Evolutionary conservation across 768 basidiomycete species (phyloP), one percentile per base, ranked within the genome.

Genomic region (Leccinellum rugosiceps): DNA sequence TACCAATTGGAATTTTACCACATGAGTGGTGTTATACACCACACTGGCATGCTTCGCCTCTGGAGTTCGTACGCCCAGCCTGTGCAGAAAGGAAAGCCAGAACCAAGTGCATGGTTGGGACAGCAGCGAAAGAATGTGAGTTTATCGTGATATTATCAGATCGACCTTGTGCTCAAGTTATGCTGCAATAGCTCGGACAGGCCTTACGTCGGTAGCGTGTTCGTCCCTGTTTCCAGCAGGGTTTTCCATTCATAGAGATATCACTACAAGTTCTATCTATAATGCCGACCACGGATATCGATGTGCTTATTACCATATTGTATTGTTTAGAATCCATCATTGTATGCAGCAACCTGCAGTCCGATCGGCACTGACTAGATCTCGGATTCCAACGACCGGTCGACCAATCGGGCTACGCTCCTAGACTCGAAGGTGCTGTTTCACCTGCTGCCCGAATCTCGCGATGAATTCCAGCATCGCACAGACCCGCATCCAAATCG

Each of bases 1-100:
- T 92, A 92, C 68, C 79, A 81, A 49, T 76, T 80, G 50, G 94
- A 98, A 68, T 90, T 93, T 63, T 83, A 87, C 61, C 79, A 92
- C 56, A 89, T 97, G 86, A 74, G 92, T 21, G 81, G 86, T 55
- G 83, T 84, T 5, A 78, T 93, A 58, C 91, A 93, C 68, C 78
- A 77, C 41, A 74, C 83, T 44, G 89, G 91, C 11, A 85, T 89
- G 80, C 77, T 79, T 52, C 81, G 76, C 19, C 74, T 81, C 43
- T 80, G 88, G 56, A 78, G 81, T 43, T 87, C 89, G 63, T 73
- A 92, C 10, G 76, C 79, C 23, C 76, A 76, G 55, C 75, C 76
- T 56, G 72, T 76, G 30, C 78, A 78, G 63, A 77, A 73, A 62
- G 67, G 64, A 44, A 75, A 75, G 52, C 73, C 76, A 35, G 78